Percentiles rank a stretch among this genome's conserved stretches.
Conservation (phyloP, 176 grass and related monocot genomes). For the Avena sativa region DNA sequence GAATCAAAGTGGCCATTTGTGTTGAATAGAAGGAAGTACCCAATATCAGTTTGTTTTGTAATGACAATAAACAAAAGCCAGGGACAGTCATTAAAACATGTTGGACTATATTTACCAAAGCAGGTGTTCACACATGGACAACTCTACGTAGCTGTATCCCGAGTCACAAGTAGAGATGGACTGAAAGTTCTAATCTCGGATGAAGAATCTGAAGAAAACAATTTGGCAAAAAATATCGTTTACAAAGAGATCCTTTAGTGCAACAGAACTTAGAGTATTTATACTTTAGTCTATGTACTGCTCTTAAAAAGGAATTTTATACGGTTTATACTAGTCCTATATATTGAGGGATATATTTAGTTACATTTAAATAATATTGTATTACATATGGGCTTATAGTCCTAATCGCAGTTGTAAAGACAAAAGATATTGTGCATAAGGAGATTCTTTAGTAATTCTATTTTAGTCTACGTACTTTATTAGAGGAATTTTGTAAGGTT, state of each 20-base stretch:
- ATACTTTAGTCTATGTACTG: neutral
- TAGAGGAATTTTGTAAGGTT: neutral
- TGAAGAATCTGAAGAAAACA: neutral
- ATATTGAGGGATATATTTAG: neutral
- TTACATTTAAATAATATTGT: neutral
- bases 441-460: neutral
- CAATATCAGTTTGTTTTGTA: no score
- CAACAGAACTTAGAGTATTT: neutral
- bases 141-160: neutral
- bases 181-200: neutral
- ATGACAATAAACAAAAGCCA: no score
- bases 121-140: no score
- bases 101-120: no score
- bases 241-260: slow-evolving; percentile 6
- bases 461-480: neutral
- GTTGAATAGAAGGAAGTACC: no score
- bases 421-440: neutral
- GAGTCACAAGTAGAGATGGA: neutral
- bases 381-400: neutral
- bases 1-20: no score
- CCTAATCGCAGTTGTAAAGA: neutral
- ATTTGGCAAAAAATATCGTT: slow-evolving; percentile 25
- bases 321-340: neutral
- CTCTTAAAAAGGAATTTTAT: neutral
- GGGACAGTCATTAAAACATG: no score